These are phyloP conservation scores for Cucumis sativus DNA, from an alignment of 306 rosid genomes.

Conservation along the genomic window DNA sequence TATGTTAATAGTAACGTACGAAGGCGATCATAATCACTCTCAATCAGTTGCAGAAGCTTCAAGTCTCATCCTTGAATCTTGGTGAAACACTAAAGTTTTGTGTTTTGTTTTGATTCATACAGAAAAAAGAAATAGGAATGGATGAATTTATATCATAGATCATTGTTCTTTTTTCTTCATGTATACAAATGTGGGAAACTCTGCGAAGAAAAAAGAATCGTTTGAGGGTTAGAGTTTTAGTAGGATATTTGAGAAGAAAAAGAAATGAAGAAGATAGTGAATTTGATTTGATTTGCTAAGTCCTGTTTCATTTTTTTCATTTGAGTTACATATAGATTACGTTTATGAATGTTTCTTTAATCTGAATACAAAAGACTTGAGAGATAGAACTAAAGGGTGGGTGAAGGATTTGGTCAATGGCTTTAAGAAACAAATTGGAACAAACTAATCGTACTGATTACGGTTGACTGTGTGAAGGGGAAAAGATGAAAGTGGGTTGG, in stretches of 20 bases:
- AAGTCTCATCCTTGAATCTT: constrained; percentile 73
- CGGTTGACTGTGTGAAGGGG: neutral
- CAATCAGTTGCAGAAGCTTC: constrained; percentile 59
- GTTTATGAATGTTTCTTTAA: neutral
- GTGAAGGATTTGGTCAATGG: neutral
- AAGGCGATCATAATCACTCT: constrained; percentile 84
- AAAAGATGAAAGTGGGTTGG: neutral
- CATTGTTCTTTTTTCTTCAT: neutral
- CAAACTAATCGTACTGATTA: neutral
- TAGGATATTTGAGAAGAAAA: neutral
- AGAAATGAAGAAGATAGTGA: neutral
- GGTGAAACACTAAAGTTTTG: constrained; percentile 15
- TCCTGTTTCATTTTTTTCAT: neutral
- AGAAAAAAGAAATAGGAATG: neutral
- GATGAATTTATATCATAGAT: neutral
- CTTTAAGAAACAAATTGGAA: neutral
- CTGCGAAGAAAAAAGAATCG: no score
- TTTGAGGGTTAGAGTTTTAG: neutral
- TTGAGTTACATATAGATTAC: neutral
- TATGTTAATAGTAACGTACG: constrained; percentile 79
- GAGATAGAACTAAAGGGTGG: neutral
- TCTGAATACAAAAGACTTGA: neutral
- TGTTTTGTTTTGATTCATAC: neutral
- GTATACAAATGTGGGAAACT: neutral
- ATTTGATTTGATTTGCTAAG: neutral